A percentile compares a stretch with the other conserved stretches of the same genome.
phyloP scores from a whole-genome alignment of 441 rosid species.

The Eutrema salsugineum region DNA sequence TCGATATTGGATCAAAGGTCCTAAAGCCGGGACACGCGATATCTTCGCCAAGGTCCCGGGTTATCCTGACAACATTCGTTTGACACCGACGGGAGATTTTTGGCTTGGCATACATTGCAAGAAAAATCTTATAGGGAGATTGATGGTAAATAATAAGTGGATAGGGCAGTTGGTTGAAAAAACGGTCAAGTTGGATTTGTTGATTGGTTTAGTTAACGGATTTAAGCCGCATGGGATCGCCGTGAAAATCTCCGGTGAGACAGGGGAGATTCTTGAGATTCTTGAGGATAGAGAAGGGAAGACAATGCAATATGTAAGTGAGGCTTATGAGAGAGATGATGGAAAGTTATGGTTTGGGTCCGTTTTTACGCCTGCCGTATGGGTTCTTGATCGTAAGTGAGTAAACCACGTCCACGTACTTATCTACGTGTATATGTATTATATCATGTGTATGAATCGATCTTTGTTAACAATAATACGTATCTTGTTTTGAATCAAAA shows the following conservation, averaged over 20 bases:
- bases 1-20: slow-evolving; percentile 59
- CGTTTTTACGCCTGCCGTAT: slow-evolving; percentile 47
- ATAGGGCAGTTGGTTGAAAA: slow-evolving; percentile 48
- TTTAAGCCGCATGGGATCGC: slow-evolving; percentile 49
- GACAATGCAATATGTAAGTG: slow-evolving; percentile 52
- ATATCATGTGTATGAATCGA: not conserved
- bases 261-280: slow-evolving; percentile 49
- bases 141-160: slow-evolving; percentile 22
- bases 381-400: slow-evolving; percentile 31
- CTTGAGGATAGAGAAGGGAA: slow-evolving; percentile 59
- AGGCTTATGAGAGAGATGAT: slow-evolving; percentile 55
- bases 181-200: slow-evolving; percentile 30
- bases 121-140: slow-evolving; percentile 13
- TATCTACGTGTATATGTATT: not conserved
- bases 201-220: slow-evolving; percentile 38
- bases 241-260: slow-evolving; percentile 44
- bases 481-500: not conserved
- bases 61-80: slow-evolving; percentile 59
- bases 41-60: slow-evolving; percentile 56
- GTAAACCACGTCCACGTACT: not conserved
- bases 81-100: slow-evolving; percentile 51
- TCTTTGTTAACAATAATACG: not conserved
- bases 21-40: slow-evolving; percentile 52
- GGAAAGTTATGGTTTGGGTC: slow-evolving; percentile 64
- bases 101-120: slow-evolving; percentile 68